Conservation (phyloP, 306 rosid species). For the Quercus engelmannii region DNA sequence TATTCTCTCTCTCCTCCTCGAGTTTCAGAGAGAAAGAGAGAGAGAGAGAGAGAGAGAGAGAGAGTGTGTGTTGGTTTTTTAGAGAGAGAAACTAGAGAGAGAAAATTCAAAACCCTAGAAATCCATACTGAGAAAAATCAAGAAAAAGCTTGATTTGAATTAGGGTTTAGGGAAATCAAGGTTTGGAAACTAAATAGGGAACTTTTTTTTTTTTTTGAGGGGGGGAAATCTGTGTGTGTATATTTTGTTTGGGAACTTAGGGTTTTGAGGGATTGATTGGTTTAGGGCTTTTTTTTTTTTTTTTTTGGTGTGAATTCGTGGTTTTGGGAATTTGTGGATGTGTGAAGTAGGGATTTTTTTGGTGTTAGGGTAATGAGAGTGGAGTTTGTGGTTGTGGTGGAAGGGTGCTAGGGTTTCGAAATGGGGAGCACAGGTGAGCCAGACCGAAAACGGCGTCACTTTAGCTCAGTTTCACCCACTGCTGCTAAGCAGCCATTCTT, state of each 20-base stretch:
- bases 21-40: slow-evolving; percentile 16
- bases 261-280: slow-evolving; percentile 46
- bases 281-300: background rate
- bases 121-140: background rate
- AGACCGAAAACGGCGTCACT: slow-evolving; percentile 92
- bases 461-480: slow-evolving; percentile 77
- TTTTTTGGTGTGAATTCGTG: slow-evolving; percentile 1
- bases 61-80: background rate
- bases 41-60: background rate
- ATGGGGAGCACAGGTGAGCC: slow-evolving; percentile 93
- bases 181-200: slow-evolving; percentile 8
- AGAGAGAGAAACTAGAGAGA: slow-evolving; percentile 6
- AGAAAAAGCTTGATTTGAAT: background rate
- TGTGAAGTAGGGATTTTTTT: background rate
- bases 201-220: background rate
- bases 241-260: slow-evolving; percentile 41
- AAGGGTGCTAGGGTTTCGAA: slow-evolving; percentile 58
- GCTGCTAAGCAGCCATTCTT: slow-evolving; percentile 64
- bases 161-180: slow-evolving; percentile 16
- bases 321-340: background rate
- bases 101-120: slow-evolving; percentile 7
- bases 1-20: slow-evolving; percentile 8
- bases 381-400: slow-evolving; percentile 32
- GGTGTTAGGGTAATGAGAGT: slow-evolving; percentile 41
- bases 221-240: background rate